Evolutionary conservation across 148 eudicot genomes (phyloP), one percentile per base, ranked within the genome.

Genomic region (Limonium bicolor): DNA sequence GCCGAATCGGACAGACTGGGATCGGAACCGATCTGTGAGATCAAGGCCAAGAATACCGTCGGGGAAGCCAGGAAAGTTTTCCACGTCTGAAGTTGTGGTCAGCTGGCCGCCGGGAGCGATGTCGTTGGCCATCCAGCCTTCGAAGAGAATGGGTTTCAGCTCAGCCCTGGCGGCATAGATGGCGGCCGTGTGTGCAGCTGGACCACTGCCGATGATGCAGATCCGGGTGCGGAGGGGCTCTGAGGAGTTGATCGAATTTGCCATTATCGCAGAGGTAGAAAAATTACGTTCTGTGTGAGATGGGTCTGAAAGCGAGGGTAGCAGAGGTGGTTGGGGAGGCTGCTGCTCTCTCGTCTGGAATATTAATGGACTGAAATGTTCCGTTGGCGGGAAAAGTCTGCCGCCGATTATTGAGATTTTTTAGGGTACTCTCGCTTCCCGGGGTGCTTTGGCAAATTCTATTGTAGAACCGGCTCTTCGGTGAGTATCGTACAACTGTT

Each of bases 31-130:
- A 1, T 82, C 96, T 58, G 68, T 86, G 24, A 86, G 40, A 0
- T 73, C 94, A 4, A 43, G 39, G 2, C 94, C 94, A 11, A 60
- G 46, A 20, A 86, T 69, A 2, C 84, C 94, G 0, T 61, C 74
- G 1, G 96, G 96, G 31, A 86, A 86, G 0, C 96, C 96, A 3
- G 96, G 96, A 38, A 86, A 86, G 38, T 86, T 86, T 52, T 86
- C 96, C 22, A 86, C 96, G 46, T 86, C 94, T 17, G 96, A 36
- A 40, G 96, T 86, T 62, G 96, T 86, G 17, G 94, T 86, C 27
- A 86, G 79, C 63, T 86, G 96, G 0, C 96, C 96, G 9, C 96
- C 96, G 12, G 96, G 87, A 13, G 95, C 93, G 54, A 86, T 66
- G 45, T 61, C 88, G 64, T 82, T 82, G 44, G 94, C 96, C 94